Evolutionary conservation across 805 yeast species (phyloP).

Genomic region (Teunomyces atbi): DNA sequence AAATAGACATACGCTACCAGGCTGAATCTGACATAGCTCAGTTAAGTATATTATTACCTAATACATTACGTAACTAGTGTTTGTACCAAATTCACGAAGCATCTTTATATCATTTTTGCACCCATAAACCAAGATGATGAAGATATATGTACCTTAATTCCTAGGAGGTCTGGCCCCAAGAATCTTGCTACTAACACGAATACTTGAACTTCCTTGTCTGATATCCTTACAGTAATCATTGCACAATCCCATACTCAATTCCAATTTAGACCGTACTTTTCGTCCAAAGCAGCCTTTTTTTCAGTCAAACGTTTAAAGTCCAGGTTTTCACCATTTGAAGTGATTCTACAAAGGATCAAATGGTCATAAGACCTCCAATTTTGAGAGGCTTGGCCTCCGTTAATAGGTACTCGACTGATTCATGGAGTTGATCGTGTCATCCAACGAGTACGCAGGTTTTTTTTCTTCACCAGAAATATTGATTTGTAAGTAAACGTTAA

Average conservation of each 20-base stretch:
- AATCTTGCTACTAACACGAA: conserved; percentile 87
- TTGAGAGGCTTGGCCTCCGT: conserved; percentile 44
- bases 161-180: conserved; percentile 71
- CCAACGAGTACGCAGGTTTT: conserved; percentile 66
- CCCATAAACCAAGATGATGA: neutral
- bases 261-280: conserved; percentile 45
- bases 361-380: conserved; percentile 87
- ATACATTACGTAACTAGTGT: too few relatives aligned
- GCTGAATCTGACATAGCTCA: too few relatives aligned
- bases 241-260: conserved; percentile 98
- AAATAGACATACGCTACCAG: too few relatives aligned
- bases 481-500: conserved; percentile 78
- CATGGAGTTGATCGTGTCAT: conserved; percentile 43
- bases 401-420: conserved; percentile 48
- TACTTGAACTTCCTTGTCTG: conserved; percentile 81
- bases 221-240: conserved; percentile 85
- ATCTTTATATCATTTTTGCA: neutral
- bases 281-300: conserved; percentile 49
- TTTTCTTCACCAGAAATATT: conserved; percentile 89
- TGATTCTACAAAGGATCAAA: conserved; percentile 81
- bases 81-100: too few relatives aligned
- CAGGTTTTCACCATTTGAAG: conserved; percentile 51
- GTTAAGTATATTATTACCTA: too few relatives aligned
- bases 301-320: conserved; percentile 65
- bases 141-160: conserved; percentile 9